phyloP scores from a whole-genome alignment of 2,329 filamentous ascomycete species.

The Hypocreales sp. region DNA sequence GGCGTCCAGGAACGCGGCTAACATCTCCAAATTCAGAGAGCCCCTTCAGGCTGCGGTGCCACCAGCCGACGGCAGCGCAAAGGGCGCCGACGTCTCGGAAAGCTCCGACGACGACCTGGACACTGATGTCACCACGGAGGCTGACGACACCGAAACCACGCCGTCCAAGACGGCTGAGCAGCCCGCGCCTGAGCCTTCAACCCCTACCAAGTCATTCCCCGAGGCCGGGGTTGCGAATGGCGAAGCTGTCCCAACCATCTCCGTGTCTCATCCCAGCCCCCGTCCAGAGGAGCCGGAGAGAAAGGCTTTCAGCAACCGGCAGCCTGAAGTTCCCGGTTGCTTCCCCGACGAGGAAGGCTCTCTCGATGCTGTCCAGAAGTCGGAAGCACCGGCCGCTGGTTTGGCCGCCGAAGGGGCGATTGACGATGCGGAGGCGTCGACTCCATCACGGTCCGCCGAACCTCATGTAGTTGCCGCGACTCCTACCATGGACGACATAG shows the following conservation, averaged over 20 bases:
- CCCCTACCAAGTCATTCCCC: not conserved
- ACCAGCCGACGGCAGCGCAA: constrained; percentile 49
- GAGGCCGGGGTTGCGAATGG: not conserved
- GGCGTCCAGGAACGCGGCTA: constrained; percentile 34
- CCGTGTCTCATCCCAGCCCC: constrained; percentile 28
- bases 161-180: not conserved
- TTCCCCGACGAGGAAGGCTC: constrained; percentile 31
- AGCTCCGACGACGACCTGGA: constrained; percentile 17
- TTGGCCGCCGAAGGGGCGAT: no score
- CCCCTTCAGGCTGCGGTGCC: constrained; percentile 58
- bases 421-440: not conserved
- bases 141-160: constrained; percentile 2
- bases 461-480: constrained; percentile 4
- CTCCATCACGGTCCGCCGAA: constrained; percentile 8
- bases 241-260: constrained; percentile 24
- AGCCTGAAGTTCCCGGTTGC: constrained; percentile 36
- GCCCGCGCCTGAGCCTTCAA: not conserved
- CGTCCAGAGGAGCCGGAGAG: constrained; percentile 6
- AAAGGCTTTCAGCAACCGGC: not conserved
- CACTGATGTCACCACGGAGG: constrained; percentile 4
- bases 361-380: constrained; percentile 1
- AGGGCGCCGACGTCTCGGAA: constrained; percentile 38
- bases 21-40: constrained; percentile 41
- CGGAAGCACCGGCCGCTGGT: constrained; percentile 1
- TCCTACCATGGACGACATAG: constrained; percentile 17